Evolutionary conservation across 129 eudicot genomes (phyloP), one percentile per base, ranked within the genome.

Genomic region (Oenanthe sinensis): DNA sequence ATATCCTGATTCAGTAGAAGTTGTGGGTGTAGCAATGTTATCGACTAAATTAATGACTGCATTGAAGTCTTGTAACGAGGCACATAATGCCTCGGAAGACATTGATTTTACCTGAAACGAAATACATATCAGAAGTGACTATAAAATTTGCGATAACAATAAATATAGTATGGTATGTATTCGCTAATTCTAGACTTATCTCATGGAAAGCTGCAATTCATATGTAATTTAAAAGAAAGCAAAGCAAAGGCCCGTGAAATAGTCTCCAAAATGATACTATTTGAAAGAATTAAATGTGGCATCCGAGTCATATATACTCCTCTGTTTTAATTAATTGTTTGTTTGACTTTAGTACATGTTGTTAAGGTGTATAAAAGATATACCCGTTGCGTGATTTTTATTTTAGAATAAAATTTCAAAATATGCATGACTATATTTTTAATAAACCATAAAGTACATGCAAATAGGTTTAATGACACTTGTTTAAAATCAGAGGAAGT

Each of bases 101-200:
- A 72, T 72, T 72, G 54, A 43, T n/a, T 72, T n/a, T 4, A 72
- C 76, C 76, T 72, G 54, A 72, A 72, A 43, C 20, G 28, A 44
- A 43, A 72, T n/a, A 22, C 3, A 44, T 22, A 72, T 42, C 22
- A 72, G 33, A 44, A 72, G 50, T 72, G 50, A 44, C 76, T n/a
- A 69, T 69, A 6, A 44, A n/a, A 20, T 22, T 30, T 28, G 20
- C 8, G 20, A 30, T 33, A 65, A 65, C 71, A 65, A 16, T 62
- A 62, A 11, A n/a, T n/a, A 24, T 28, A 39, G 40, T 28, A 65
- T 30, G 72, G 40, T 28, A 65, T 30, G 72, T 30, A 39, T 30
- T 13, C 33, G 42, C 22, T n/a, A 43, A 43, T 14, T 12, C 76
- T 43, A 43, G 3, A 72, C 16, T 40, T 44, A 43, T 39, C 15